phyloP scores from a whole-genome alignment of 306 rosid species.

The Prunus armeniaca region DNA sequence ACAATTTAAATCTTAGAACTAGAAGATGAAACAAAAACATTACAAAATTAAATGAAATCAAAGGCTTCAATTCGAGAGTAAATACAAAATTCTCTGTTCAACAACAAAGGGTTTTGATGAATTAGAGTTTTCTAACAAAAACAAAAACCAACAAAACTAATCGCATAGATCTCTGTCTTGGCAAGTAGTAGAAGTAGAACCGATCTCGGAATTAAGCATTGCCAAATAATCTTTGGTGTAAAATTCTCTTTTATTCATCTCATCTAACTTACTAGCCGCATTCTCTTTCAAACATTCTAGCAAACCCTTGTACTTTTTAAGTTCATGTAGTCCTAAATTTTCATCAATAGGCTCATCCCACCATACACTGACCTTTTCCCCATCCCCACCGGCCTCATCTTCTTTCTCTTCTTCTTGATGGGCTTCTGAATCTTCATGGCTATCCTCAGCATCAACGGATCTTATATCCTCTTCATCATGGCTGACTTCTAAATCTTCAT shows the following conservation, averaged over 20 bases:
- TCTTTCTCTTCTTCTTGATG: neutral
- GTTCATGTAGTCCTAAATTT: neutral
- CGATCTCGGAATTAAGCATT: neutral
- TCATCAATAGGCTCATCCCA: neutral
- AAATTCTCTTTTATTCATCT: neutral
- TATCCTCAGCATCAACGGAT: too few species aligned
- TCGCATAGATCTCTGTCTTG: neutral
- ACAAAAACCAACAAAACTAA: neutral
- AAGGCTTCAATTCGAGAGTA: neutral
- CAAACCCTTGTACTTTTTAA: neutral
- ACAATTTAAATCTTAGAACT: neutral
- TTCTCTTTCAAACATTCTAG: neutral
- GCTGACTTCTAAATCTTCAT: neutral
- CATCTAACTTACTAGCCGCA: neutral
- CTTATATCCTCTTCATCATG: neutral
- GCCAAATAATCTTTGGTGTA: neutral
- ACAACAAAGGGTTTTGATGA: neutral
- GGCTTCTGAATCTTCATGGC: neutral
- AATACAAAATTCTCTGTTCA: too few species aligned
- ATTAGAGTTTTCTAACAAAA: neutral
- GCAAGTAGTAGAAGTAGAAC: neutral
- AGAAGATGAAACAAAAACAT: neutral
- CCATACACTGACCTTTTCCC: neutral
- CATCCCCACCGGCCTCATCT: neutral
- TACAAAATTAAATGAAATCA: neutral